phyloP scores from a whole-genome alignment of 148 eudicot genomes.

The Rhododendron henanense region DNA sequence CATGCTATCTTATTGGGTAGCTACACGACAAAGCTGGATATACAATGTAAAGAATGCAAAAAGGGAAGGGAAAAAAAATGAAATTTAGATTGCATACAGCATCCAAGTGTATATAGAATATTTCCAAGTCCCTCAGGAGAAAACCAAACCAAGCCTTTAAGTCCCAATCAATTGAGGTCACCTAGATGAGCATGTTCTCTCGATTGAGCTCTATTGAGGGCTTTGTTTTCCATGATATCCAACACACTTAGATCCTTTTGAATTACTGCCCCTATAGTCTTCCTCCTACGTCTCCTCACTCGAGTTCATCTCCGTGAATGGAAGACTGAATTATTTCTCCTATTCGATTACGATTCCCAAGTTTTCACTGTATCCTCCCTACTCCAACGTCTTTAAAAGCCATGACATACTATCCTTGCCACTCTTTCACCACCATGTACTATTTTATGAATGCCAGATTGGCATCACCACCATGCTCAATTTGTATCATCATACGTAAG shows the following conservation, averaged over 20 bases:
- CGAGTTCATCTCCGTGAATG: neutral
- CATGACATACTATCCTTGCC: neutral
- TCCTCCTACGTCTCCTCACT: neutral
- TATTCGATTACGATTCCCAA: neutral
- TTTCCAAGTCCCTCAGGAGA: neutral
- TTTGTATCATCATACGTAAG: neutral
- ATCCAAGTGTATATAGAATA: neutral
- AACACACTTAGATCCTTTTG: neutral
- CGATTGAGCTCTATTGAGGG: neutral
- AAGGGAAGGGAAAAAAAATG: neutral
- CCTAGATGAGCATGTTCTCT: neutral
- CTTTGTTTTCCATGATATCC: neutral
- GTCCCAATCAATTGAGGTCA: neutral
- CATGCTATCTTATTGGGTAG: neutral
- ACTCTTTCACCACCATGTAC: neutral
- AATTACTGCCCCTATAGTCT: neutral
- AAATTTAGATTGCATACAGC: neutral
- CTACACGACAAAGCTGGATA: slow-evolving; percentile 4
- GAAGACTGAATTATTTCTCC: neutral
- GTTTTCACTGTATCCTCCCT: neutral
- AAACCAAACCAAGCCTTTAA: neutral
- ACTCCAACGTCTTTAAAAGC: neutral
- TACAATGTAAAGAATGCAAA: neutral
- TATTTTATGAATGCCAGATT: neutral
- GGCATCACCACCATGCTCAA: neutral